Evolutionary conservation across 257 asterid species (phyloP).

Genomic region (Verbena officinalis): DNA sequence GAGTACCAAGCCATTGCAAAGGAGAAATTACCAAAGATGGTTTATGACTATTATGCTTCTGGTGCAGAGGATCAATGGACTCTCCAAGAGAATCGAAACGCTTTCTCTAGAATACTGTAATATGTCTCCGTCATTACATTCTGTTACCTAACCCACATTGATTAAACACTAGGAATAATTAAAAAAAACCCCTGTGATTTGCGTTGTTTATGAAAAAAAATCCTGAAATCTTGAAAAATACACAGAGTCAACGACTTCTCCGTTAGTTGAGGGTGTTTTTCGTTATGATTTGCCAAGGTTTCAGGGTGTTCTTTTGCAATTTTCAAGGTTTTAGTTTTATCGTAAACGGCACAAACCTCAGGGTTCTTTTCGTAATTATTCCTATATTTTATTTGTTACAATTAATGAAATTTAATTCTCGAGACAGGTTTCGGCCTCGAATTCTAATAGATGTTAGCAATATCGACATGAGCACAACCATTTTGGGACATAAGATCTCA

Average conservation of each 20-base stretch:
- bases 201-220: no score
- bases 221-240: no score
- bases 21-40: constrained; percentile 68
- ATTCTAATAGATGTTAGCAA: constrained; percentile 78
- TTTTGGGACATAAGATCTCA: constrained; percentile 69
- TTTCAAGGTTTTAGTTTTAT: no score
- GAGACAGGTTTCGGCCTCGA: constrained; percentile 79
- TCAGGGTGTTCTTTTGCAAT: no score
- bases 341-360: no score
- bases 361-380: background rate
- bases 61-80: constrained; percentile 88
- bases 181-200: no score
- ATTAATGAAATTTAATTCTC: background rate
- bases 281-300: no score
- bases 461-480: constrained; percentile 56
- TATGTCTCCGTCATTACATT: constrained; percentile 18
- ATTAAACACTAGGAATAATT: no score
- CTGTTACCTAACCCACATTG: no score
- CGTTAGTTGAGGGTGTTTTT: no score
- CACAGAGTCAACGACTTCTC: no score
- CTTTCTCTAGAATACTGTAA: constrained; percentile 72
- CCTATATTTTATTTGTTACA: no score
- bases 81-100: constrained; percentile 61
- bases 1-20: constrained; percentile 64
- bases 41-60: constrained; percentile 68